Conservation (phyloP, 768 basidiomycete genomes). For the Tulasnella sp. region DNA sequence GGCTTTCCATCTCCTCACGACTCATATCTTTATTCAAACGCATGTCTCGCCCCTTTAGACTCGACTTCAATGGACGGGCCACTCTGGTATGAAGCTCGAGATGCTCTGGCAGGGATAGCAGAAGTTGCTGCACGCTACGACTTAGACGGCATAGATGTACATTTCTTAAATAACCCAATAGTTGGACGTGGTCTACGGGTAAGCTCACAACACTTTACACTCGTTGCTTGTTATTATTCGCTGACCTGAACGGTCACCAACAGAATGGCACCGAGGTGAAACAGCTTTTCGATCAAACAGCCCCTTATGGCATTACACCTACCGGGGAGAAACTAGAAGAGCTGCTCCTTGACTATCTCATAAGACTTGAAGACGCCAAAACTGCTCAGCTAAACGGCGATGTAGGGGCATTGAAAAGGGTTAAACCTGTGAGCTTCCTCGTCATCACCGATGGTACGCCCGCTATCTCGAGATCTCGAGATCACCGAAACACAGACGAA, state of each 20-base stretch:
- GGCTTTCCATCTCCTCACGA: neutral
- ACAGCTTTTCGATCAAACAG: constrained; percentile 44
- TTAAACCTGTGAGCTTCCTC: constrained; percentile 57
- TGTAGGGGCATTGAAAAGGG: constrained; percentile 35
- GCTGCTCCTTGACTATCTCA: constrained; percentile 41
- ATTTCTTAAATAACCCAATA: constrained; percentile 50
- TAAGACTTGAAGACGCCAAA: constrained; percentile 36
- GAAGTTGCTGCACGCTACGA: constrained; percentile 50
- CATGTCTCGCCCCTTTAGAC: constrained; percentile 40
- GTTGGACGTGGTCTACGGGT: constrained; percentile 43
- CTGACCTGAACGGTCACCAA: neutral
- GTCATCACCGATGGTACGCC: constrained; percentile 63
- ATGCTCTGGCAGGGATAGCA: constrained; percentile 50
- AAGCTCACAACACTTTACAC: neutral
- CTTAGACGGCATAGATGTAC: constrained; percentile 56
- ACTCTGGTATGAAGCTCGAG: constrained; percentile 50
- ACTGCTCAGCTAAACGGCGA: constrained; percentile 34
- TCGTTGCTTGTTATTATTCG: neutral
- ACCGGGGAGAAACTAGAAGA: constrained; percentile 44
- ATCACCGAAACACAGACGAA: neutral
- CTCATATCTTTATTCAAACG: neutral
- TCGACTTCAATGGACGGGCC: constrained; percentile 52
- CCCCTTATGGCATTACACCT: constrained; percentile 39
- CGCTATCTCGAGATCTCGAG: neutral
- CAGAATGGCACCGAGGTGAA: constrained; percentile 43